Percentiles rank a stretch among this genome's conserved stretches.
Evolutionary conservation across 1,284 basidiomycete species (phyloP).

Genomic region (Naganishia sp.): DNA sequence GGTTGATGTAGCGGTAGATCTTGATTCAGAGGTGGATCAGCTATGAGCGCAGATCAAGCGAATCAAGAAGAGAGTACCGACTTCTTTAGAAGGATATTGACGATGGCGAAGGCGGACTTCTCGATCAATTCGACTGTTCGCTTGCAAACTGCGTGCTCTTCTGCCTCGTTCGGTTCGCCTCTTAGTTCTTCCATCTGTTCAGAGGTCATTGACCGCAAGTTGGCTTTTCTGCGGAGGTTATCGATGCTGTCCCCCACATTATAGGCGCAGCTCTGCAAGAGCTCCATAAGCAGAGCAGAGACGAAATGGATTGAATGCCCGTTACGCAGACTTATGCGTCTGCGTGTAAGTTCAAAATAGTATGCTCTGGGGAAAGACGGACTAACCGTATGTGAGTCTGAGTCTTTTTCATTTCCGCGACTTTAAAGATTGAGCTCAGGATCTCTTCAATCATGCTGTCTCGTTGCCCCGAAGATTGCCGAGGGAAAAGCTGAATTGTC

Average conservation of each 20-base stretch:
- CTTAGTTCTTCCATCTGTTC: neutral
- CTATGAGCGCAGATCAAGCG: neutral
- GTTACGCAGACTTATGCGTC: constrained; percentile 49
- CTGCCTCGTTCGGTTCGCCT: neutral
- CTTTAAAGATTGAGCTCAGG: constrained; percentile 78
- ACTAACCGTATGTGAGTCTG: constrained; percentile 79
- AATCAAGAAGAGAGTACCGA: neutral
- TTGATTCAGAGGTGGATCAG: constrained; percentile 36
- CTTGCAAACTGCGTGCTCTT: constrained; percentile 4
- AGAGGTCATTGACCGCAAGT: constrained; percentile 8
- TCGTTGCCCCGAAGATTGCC: constrained; percentile 76
- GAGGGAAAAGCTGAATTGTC: constrained; percentile 73
- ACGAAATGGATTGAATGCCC: constrained; percentile 81
- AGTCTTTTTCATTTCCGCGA: constrained; percentile 83
- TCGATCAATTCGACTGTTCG: constrained; percentile 23
- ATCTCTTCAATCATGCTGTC: constrained; percentile 97
- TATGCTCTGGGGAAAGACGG: neutral
- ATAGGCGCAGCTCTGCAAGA: constrained; percentile 90
- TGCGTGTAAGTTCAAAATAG: neutral
- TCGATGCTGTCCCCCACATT: constrained; percentile 16
- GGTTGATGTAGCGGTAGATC: constrained; percentile 64
- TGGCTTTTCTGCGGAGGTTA: constrained; percentile 10
- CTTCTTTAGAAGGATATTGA: constrained; percentile 27
- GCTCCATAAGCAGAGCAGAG: constrained; percentile 85
- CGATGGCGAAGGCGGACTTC: constrained; percentile 19